phyloP scores from a whole-genome alignment of 1,284 basidiomycete species.

The Austroboletus olivaceoglutinosus region DNA sequence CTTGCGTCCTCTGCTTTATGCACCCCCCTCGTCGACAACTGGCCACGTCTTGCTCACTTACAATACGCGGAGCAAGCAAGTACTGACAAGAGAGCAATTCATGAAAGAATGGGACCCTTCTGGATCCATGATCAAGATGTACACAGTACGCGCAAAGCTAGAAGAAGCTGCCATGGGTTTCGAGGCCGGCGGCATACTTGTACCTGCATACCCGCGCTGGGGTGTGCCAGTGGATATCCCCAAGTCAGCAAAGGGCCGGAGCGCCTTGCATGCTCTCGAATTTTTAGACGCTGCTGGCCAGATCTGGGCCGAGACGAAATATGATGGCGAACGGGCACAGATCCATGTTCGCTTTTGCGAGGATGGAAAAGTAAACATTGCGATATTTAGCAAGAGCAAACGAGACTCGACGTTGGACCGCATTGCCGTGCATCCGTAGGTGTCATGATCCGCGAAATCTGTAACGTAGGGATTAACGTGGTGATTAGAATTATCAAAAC shows the following conservation, averaged over 20 bases:
- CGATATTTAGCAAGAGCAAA: slow-evolving; percentile 83
- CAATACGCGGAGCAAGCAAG: slow-evolving; percentile 53
- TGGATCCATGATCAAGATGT: slow-evolving; percentile 53
- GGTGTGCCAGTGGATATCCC: slow-evolving; percentile 67
- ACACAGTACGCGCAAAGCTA: slow-evolving; percentile 53
- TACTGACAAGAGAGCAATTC: slow-evolving; percentile 59
- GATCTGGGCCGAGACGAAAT: slow-evolving; percentile 86
- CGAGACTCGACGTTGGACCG: slow-evolving; percentile 78
- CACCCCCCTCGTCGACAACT: slow-evolving; percentile 45
- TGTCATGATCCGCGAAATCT: too few species aligned
- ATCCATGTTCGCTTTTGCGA: slow-evolving; percentile 67
- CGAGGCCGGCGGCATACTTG: slow-evolving; percentile 36
- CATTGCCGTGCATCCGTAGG: slow-evolving; percentile 62
- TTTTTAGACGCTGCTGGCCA: slow-evolving; percentile 43
- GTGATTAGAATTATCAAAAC: slow-evolving; percentile 55
- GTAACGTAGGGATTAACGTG: background rate
- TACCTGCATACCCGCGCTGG: slow-evolving; percentile 30
- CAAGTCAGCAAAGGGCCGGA: slow-evolving; percentile 72
- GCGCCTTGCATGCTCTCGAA: slow-evolving; percentile 54
- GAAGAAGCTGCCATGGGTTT: slow-evolving; percentile 57
- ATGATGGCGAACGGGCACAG: slow-evolving; percentile 87
- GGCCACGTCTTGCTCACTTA: slow-evolving; percentile 50
- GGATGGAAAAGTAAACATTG: slow-evolving; percentile 48
- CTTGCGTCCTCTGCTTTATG: slow-evolving; percentile 72
- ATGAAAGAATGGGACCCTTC: slow-evolving; percentile 72